phyloP scores from a whole-genome alignment of 2,329 filamentous ascomycete genomes.

The Fusarium sp. region DNA sequence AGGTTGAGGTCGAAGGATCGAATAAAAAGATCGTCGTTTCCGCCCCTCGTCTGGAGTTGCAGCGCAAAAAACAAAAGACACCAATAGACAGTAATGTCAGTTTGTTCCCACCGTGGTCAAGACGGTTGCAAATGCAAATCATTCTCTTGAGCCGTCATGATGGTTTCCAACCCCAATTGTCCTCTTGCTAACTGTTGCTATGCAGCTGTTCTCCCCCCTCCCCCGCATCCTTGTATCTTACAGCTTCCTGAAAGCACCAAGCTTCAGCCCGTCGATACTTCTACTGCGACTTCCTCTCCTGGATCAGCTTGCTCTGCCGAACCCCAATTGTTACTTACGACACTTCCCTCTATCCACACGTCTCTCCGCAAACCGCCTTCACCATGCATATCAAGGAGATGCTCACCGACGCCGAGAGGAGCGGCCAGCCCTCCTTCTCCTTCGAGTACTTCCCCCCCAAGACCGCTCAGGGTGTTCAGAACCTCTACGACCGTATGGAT shows the following conservation, averaged over 20 bases:
- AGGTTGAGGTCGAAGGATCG: conserved; percentile 29
- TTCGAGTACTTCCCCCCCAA: conserved; percentile 99
- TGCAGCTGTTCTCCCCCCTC: conserved; percentile 26
- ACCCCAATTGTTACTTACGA: neutral
- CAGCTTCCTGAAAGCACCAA: neutral
- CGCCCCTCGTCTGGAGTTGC: conserved; percentile 42
- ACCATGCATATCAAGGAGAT: conserved; percentile 97
- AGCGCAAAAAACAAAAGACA: conserved; percentile 29
- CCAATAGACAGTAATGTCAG: conserved; percentile 21
- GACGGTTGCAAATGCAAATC: neutral
- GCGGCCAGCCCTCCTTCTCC: conserved; percentile 89
- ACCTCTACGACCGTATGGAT: conserved; percentile 99
- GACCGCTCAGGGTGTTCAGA: conserved; percentile 96
- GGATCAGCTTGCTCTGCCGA: conserved; percentile 4
- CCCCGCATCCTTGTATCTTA: conserved; percentile 8
- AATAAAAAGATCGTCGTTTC: conserved; percentile 37
- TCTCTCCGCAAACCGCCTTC: conserved; percentile 41
- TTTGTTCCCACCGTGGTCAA: neutral
- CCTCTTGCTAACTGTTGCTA: conserved; percentile 19
- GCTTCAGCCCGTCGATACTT: neutral
- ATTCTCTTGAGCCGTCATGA: neutral
- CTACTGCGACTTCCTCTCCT: neutral
- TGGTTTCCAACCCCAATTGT: conserved; percentile 4
- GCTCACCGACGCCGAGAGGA: conserved; percentile 82
- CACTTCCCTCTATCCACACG: neutral